A percentile compares a stretch with the other conserved stretches of the same genome.
phyloP scores from a whole-genome alignment of 176 grass and related monocot genomes.

The Zea mays region DNA sequence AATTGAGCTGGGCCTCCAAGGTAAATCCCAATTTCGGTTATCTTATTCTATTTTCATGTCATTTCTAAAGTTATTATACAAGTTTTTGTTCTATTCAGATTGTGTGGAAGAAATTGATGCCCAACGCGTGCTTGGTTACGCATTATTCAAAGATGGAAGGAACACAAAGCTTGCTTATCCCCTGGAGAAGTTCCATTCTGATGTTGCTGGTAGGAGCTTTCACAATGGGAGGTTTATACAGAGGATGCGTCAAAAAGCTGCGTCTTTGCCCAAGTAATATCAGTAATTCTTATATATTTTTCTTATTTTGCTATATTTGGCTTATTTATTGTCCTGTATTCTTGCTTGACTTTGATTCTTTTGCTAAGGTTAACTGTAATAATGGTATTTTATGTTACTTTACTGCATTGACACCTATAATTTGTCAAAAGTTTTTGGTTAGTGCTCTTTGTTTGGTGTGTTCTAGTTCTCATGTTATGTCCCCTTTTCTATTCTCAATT shows the following conservation, averaged over 20 bases:
- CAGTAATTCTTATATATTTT: conserved; percentile 6
- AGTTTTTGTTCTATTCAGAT: conserved; percentile 48
- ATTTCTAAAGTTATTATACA: conserved; percentile 9
- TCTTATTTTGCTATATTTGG: not conserved
- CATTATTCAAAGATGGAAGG: conserved; percentile 89
- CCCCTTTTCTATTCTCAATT: not conserved
- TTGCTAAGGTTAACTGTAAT: not conserved
- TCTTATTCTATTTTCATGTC: not conserved
- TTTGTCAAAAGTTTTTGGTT: conserved; percentile 1
- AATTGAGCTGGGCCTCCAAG: conserved; percentile 80
- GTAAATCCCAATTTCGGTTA: conserved; percentile 44
- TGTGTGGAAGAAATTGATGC: conserved; percentile 97
- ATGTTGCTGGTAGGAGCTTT: conserved; percentile 94
- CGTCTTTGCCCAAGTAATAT: conserved; percentile 76
- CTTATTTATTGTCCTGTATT: not conserved
- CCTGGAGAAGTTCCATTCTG: conserved; percentile 85
- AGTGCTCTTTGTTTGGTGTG: not conserved
- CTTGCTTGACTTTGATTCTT: not conserved
- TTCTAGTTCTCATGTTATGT: not conserved
- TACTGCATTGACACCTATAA: not conserved
- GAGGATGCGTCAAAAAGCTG: conserved; percentile 84
- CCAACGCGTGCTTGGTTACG: conserved; percentile 84
- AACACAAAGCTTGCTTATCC: conserved; percentile 82
- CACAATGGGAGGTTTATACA: conserved; percentile 97
- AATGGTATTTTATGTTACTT: conserved; percentile 4